phyloP scores from a whole-genome alignment of 148 eudicot species.

The Amaranthus cruentus region DNA sequence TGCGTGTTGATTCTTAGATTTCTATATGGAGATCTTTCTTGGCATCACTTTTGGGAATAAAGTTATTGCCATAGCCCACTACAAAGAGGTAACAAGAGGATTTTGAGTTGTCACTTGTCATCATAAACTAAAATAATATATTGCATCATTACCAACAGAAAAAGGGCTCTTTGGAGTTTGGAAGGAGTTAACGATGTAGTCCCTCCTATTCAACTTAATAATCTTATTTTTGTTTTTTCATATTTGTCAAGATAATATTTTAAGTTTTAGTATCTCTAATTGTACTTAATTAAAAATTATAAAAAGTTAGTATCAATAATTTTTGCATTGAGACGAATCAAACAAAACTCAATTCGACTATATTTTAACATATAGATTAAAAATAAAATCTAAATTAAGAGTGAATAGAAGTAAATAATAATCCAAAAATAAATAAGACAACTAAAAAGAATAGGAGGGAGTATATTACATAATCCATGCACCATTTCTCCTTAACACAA shows the following conservation, averaged over 20 bases:
- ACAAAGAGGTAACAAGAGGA: not conserved
- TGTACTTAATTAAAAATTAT: too few relatives aligned
- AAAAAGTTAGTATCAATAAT: too few relatives aligned
- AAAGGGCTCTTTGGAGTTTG: constrained; percentile 19
- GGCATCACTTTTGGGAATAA: not conserved
- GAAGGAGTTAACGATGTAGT: constrained; percentile 17
- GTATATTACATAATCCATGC: too few relatives aligned
- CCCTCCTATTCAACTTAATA: not conserved
- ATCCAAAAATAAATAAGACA: too few relatives aligned
- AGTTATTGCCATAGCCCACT: not conserved
- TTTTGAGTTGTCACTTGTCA: constrained; percentile 27
- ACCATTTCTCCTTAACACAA: too few relatives aligned
- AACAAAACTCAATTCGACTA: too few relatives aligned
- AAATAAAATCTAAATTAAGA: too few relatives aligned
- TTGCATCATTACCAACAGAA: constrained; percentile 27
- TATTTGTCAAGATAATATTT: too few relatives aligned
- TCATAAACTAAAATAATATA: constrained; percentile 23
- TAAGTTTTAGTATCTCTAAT: too few relatives aligned
- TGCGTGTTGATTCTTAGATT: not conserved
- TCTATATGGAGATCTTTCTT: not conserved
- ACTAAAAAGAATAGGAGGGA: too few relatives aligned
- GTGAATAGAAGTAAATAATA: too few relatives aligned
- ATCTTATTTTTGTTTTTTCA: not conserved
- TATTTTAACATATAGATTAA: not conserved
- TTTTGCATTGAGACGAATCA: too few relatives aligned